Evolutionary conservation across 306 rosid genomes (phyloP), one percentile per base, ranked within the genome.

Genomic region (Mimosa pudica): DNA sequence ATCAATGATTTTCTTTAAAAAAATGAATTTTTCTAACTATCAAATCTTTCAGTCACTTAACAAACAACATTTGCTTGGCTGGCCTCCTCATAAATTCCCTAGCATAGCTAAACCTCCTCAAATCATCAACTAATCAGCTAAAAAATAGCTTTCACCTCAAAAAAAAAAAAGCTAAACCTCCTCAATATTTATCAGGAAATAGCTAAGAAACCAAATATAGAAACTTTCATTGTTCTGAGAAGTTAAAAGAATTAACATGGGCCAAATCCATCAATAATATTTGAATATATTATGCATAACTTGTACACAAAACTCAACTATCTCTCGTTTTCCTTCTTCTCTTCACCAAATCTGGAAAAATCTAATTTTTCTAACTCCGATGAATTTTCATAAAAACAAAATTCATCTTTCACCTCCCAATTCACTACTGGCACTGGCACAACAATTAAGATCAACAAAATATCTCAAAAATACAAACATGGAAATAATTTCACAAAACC

Each of bases 31-130:
- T 16, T 68, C 30, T 16, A 14, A 78, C 33, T 16, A 10, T 10
- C 42, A 14, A 17, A 68, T 2, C 4, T 44, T 41, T 12, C 6
- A 20, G 10, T 77, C 54, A 38, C 4, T 20, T 67, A 67, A 20
- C 24, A 13, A 8, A 41, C 52, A 62, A 32, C 13, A 46, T 10
- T 33, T 52, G 13, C 11, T 11, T 8, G 4, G 24, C 14, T 47
- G 16, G 38, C 44, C 71, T 33, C 49, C 45, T 49, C 74, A 41
- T 49, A 61, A 70, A 38, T 76, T 60, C 51, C 81, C 51, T 4
- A 48, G 9, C 38, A 10, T 66, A 70, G 63, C 60, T 70, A 69
- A 58, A 62, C n/a, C 68, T 52, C 49, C 32, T 63, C 70, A n/a
- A 62, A 24, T 24, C 30, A 24, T 24, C 30, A 24, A 24, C 30